These are phyloP conservation scores for Fusarium decemcellulare DNA, from an alignment of 2,329 filamentous ascomycete species.

Conservation along the genomic window DNA sequence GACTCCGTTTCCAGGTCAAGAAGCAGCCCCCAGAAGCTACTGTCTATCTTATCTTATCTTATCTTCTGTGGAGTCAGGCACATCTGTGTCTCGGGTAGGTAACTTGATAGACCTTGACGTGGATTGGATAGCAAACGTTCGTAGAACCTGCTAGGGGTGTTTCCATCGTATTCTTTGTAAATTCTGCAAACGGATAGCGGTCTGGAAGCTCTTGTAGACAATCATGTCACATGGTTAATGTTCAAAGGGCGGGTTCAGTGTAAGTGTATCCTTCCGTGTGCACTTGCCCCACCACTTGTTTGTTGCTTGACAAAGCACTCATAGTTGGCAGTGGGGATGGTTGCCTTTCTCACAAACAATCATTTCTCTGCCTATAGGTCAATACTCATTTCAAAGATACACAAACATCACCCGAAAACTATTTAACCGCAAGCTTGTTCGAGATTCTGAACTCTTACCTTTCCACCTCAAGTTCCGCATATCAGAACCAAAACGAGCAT, in stretches of 20 bases:
- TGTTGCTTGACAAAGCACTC: neutral
- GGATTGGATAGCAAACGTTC: too few relatives aligned
- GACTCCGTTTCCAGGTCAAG: neutral
- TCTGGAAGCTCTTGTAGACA: neutral
- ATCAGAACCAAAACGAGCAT: neutral
- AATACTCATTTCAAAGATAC: neutral
- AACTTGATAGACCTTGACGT: neutral
- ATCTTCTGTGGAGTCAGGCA: neutral
- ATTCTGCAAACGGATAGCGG: neutral
- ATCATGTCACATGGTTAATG: neutral
- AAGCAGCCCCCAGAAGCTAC: too few relatives aligned
- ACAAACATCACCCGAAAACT: neutral
- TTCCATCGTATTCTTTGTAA: too few relatives aligned
- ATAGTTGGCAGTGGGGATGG: conserved; percentile 25
- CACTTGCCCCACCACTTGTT: conserved; percentile 29
- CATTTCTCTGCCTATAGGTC: neutral
- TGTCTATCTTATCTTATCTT: too few relatives aligned
- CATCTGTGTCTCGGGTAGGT: neutral
- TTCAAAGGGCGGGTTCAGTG: neutral
- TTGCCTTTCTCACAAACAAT: conserved; percentile 16
- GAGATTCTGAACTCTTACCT: neutral
- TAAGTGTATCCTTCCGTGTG: conserved; percentile 7
- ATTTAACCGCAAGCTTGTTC: neutral
- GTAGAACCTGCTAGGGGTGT: too few relatives aligned
- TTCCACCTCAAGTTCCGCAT: neutral